A percentile compares a stretch with the other conserved stretches of the same genome.
phyloP scores from a whole-genome alignment of 2,329 filamentous ascomycete species.

The Xylariales sp. region DNA sequence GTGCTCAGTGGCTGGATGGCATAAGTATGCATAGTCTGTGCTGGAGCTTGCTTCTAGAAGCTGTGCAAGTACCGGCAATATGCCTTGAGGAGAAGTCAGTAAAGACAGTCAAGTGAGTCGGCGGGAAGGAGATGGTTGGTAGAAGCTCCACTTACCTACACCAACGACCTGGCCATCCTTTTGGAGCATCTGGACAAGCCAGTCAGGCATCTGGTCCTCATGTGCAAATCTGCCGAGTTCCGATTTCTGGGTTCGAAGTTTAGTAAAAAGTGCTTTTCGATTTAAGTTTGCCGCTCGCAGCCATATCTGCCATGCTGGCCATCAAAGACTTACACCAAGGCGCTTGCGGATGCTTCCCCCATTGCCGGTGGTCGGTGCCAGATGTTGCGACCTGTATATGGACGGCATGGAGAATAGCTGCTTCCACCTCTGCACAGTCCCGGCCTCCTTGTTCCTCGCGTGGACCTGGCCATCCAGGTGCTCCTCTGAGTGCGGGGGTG shows the following conservation, averaged over 20 bases:
- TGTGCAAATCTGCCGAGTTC: slow-evolving; percentile 70
- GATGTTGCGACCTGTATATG: slow-evolving; percentile 1
- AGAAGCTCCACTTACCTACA: slow-evolving; percentile 30
- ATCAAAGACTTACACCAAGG: slow-evolving; percentile 27
- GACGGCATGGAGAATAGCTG: slow-evolving; percentile 23
- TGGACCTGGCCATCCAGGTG: not conserved
- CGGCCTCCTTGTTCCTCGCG: not conserved
- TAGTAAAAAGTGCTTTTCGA: no score
- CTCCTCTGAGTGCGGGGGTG: not conserved
- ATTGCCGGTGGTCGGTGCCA: not conserved
- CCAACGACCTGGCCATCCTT: slow-evolving; percentile 51
- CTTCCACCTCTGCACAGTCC: slow-evolving; percentile 20
- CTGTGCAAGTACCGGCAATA: slow-evolving; percentile 59
- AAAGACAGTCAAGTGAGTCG: slow-evolving; percentile 41
- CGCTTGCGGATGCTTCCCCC: slow-evolving; percentile 12
- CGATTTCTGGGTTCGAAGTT: slow-evolving; percentile 35
- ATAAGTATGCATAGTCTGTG: slow-evolving; percentile 73
- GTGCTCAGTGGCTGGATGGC: slow-evolving; percentile 70
- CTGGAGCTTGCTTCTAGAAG: slow-evolving; percentile 60
- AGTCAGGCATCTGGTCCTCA: slow-evolving; percentile 70
- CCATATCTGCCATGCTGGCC: no score
- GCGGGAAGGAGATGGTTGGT: slow-evolving; percentile 12
- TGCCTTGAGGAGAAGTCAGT: slow-evolving; percentile 37
- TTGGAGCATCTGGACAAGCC: slow-evolving; percentile 60
- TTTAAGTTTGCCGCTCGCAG: no score